Conservation (phyloP, 2,329 filamentous ascomycete genomes). For the Colletotrichum endophyticum region DNA sequence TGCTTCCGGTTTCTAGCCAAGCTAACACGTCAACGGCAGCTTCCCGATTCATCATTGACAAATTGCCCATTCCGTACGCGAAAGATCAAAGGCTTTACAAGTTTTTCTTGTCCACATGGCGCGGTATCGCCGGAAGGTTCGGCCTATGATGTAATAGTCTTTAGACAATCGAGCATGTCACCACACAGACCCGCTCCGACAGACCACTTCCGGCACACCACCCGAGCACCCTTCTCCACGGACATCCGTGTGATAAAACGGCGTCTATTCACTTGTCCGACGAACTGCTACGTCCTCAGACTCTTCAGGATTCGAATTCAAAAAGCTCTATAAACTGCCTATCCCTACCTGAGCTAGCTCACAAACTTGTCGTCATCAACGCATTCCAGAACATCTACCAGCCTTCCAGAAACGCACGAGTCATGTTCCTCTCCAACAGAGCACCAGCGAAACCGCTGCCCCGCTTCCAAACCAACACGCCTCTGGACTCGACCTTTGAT, state of each 20-base stretch:
- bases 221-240: background rate
- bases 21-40: background rate
- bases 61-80: background rate
- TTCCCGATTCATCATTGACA: background rate
- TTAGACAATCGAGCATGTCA: background rate
- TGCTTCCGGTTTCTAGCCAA: background rate
- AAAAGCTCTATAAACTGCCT: background rate
- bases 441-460: slow-evolving; percentile 9
- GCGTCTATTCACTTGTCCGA: background rate
- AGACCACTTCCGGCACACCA: slow-evolving; percentile 6
- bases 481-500: slow-evolving; percentile 41
- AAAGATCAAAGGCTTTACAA: background rate
- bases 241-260: slow-evolving; percentile 9
- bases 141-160: slow-evolving; percentile 16
- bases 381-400: background rate
- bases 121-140: background rate
- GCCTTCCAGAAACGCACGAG: background rate
- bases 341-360: background rate
- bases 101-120: background rate
- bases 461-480: slow-evolving; percentile 21
- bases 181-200: slow-evolving; percentile 18
- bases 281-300: background rate
- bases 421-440: slow-evolving; percentile 20
- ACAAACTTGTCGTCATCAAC: background rate
- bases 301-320: background rate